These are phyloP conservation scores for Hyaloscypha finlandica DNA, from an alignment of 495 filamentous ascomycete species.

Conservation along the genomic window DNA sequence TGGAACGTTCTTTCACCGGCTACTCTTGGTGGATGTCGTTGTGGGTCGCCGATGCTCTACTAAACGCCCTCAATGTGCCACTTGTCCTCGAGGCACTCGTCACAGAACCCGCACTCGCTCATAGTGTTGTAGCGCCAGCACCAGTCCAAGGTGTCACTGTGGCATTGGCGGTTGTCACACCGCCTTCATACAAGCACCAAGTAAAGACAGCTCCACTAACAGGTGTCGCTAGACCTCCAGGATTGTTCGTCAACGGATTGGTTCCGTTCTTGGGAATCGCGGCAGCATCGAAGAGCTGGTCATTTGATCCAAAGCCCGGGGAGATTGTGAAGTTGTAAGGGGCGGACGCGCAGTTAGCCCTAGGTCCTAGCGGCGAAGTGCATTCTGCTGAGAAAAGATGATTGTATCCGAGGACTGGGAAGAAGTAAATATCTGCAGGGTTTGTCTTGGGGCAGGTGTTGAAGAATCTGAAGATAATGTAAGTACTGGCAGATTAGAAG, in stretches of 20 bases:
- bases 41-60: not conserved
- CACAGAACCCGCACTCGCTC: not conserved
- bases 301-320: not conserved
- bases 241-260: constrained; percentile 2
- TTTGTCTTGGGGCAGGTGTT: constrained; percentile 1
- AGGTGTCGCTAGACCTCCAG: not conserved
- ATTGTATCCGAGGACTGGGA: not conserved
- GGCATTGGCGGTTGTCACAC: not conserved
- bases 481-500: not conserved
- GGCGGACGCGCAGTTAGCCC: not conserved
- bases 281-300: constrained; percentile 2
- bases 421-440: not conserved
- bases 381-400: not conserved
- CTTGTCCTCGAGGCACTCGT: not conserved
- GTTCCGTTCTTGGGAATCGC: constrained; percentile 6
- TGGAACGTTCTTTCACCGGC: not conserved
- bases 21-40: not conserved
- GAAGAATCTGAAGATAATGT: constrained; percentile 1
- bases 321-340: constrained; percentile 11
- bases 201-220: not conserved
- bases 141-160: constrained; percentile 1
- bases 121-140: not conserved
- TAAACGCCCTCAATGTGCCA: not conserved
- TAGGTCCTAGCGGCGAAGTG: not conserved
- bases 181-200: constrained; percentile 7